These are phyloP conservation scores for Ascochyta lentis DNA, from an alignment of 2,329 filamentous ascomycete genomes.

Conservation along the genomic window DNA sequence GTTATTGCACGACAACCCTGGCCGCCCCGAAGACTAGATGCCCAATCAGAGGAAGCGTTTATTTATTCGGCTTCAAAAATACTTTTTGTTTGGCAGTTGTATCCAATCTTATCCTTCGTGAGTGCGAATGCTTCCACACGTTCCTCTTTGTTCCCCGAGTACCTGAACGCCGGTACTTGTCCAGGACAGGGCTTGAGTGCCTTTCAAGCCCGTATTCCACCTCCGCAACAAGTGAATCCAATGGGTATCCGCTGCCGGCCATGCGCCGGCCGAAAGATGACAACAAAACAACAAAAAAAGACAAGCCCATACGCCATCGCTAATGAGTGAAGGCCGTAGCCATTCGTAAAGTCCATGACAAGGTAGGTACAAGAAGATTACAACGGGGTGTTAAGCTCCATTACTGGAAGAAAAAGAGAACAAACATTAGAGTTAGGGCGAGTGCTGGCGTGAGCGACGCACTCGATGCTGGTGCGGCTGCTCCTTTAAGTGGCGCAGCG, in stretches of 20 bases:
- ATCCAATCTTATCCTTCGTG: neutral
- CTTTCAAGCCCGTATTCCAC: conserved; percentile 16
- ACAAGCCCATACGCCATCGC: conserved; percentile 43
- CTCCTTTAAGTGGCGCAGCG: conserved; percentile 51
- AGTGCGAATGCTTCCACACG: neutral
- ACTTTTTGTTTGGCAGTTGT: neutral
- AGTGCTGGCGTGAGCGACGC: conserved; percentile 38
- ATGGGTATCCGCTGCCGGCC: conserved; percentile 30
- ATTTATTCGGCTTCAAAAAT: neutral
- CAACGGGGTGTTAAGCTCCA: conserved; percentile 14
- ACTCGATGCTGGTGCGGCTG: conserved; percentile 28
- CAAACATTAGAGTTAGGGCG: conserved; percentile 44
- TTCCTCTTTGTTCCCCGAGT: neutral
- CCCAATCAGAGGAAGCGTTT: conserved; percentile 6
- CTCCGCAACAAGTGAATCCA: conserved; percentile 11
- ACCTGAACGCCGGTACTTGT: conserved; percentile 3
- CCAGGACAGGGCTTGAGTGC: neutral
- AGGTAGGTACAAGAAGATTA: conserved; percentile 31
- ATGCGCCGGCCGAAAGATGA: conserved; percentile 6
- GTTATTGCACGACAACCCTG: conserved; percentile 18
- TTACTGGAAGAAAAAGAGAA: conserved; percentile 44
- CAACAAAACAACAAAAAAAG: conserved; percentile 26
- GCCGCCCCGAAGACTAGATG: neutral
- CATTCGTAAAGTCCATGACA: conserved; percentile 25
- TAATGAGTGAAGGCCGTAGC: conserved; percentile 39